Conservation (phyloP, 345 rosid species). For the Odontarrhena argentea region DNA sequence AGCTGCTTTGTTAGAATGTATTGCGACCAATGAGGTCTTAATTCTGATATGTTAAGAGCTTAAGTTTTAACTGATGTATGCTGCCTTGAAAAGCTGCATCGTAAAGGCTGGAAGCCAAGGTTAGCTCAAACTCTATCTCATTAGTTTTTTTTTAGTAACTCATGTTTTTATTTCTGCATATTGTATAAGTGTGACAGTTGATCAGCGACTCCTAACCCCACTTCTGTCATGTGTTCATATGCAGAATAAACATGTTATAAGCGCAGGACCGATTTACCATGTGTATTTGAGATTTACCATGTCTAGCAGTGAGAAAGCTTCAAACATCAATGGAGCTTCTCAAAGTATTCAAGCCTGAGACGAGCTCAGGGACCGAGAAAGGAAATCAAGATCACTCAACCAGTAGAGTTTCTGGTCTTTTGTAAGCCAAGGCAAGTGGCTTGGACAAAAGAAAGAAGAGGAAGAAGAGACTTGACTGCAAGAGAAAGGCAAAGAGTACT, state of each 20-base stretch:
- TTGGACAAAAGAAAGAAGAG: too few relatives aligned
- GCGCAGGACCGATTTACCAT: background rate
- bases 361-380: too few relatives aligned
- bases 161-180: background rate
- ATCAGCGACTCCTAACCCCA: background rate
- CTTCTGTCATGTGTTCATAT: constrained; percentile 25
- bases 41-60: constrained; percentile 14
- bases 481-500: too few relatives aligned
- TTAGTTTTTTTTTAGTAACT: constrained; percentile 1
- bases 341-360: too few relatives aligned
- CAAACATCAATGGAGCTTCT: too few relatives aligned
- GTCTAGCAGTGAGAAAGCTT: too few relatives aligned
- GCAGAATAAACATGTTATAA: constrained; percentile 25
- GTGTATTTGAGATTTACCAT: too few relatives aligned
- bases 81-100: constrained; percentile 16
- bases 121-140: constrained; percentile 25
- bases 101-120: constrained; percentile 18
- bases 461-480: too few relatives aligned
- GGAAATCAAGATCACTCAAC: too few relatives aligned
- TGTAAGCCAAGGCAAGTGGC: too few relatives aligned
- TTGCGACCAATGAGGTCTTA: constrained; percentile 22
- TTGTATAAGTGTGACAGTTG: constrained; percentile 2
- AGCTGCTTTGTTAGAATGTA: constrained; percentile 1
- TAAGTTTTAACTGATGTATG: constrained; percentile 7
- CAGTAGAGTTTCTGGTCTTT: too few relatives aligned